Evolutionary conservation across 495 filamentous ascomycete genomes (phyloP), one percentile per base, ranked within the genome.

Genomic region (Glonium stellatum): DNA sequence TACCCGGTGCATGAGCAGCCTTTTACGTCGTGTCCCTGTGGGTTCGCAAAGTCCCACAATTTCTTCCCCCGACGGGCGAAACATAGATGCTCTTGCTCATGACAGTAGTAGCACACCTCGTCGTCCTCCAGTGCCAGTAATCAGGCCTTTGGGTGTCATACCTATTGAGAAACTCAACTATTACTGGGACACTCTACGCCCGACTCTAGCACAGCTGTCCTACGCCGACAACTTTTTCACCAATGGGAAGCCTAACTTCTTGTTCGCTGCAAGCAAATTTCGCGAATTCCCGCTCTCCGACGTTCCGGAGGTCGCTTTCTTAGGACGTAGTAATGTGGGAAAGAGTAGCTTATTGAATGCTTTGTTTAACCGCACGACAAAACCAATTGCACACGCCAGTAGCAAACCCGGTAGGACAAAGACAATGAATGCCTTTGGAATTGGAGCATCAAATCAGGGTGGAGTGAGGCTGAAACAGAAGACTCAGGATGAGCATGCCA

Each of bases 281-380:
- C 84, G 85, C 61, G 76, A 80, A 31, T 64, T 71, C 50, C 73
- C 72, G n/a, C 77, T 75, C 41, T 73, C 71, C 13, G 69, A 75
- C 56, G 74, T 80, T 13, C 66, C 63, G 47, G 85, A 89, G 67
- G 83, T 89, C n/a, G 84, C 82, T 36, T 87, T 89, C 65, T 73
- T 89, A 0, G 93, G 93, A 48, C 84, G 90, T 46, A 91, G 86
- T 35, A 97, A 98, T 71, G 92, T 95, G 25, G 93, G 92, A 39
- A 98, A 98, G 71, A 91, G 87, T 34, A 87, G 84, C 8, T 77
- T 97, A 23, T 75, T 97, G 59, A 98, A 98, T 70, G 87, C 87
- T 1, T 75, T 97, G 6, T 80, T 92, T 60, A 80, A 81, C 21
- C 74, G 79, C n/a, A 52, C 59, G 13, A 63, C 64, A 44, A 37